Conservation (phyloP, 768 basidiomycete genomes). For the Russula lepida region DNA sequence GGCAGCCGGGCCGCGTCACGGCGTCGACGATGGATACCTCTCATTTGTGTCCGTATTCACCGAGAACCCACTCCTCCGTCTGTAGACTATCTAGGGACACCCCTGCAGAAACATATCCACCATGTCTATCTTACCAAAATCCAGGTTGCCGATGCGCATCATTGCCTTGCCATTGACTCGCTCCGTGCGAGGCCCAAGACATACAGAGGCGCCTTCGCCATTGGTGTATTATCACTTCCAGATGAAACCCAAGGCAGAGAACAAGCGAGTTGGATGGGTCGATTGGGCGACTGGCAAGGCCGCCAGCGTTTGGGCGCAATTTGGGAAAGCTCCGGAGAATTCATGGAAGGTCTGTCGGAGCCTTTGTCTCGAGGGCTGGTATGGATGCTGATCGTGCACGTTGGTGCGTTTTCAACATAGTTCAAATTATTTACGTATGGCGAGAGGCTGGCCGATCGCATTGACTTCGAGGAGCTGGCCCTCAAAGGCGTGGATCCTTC, state of each 20-base stretch:
- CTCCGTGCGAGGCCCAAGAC: slow-evolving; percentile 16
- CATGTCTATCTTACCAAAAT: slow-evolving; percentile 17
- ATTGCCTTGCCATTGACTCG: slow-evolving; percentile 38
- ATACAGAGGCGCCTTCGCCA: slow-evolving; percentile 15
- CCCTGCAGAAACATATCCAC: background rate
- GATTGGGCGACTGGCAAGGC: slow-evolving; percentile 48
- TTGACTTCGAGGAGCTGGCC: slow-evolving; percentile 76
- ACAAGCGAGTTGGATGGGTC: slow-evolving; percentile 33
- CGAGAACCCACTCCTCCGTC: background rate
- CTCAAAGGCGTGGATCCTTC: slow-evolving; percentile 67
- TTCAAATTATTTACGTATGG: slow-evolving; percentile 52
- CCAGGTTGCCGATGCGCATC: slow-evolving; percentile 34
- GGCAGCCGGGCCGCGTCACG: slow-evolving; percentile 1
- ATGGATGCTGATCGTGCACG: background rate
- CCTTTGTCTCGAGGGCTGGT: background rate
- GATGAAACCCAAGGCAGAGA: slow-evolving; percentile 24
- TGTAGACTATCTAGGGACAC: background rate
- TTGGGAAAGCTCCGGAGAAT: slow-evolving; percentile 55
- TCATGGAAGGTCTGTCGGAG: slow-evolving; percentile 56
- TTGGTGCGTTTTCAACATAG: slow-evolving; percentile 30
- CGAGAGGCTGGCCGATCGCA: slow-evolving; percentile 56
- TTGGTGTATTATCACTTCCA: slow-evolving; percentile 39
- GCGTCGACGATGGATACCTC: background rate
- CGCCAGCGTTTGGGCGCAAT: slow-evolving; percentile 49
- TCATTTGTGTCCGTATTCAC: background rate